A percentile compares a stretch with the other conserved stretches of the same genome.
These are phyloP conservation scores for Plantago coronopus DNA, from an alignment of 305 asterid species.

Conservation along the genomic window DNA sequence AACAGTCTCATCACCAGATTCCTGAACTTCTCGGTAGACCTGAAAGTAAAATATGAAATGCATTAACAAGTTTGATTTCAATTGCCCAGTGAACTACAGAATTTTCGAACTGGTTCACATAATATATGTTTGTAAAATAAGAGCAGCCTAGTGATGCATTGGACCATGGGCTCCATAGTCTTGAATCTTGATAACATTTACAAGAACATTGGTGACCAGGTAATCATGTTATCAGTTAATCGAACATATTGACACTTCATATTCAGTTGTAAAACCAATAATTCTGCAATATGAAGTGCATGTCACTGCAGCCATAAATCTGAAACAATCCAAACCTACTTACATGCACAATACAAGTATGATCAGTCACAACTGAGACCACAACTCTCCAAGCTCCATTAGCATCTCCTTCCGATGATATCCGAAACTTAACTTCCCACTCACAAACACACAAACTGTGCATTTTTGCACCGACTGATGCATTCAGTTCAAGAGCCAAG, in stretches of 20 bases:
- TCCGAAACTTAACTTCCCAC: constrained; percentile 94
- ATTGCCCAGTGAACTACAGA: constrained; percentile 3
- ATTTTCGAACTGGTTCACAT: too few relatives aligned
- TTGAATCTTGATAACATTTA: too few relatives aligned
- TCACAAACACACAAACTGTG: constrained; percentile 86
- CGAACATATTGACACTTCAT: not conserved
- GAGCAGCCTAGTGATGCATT: not conserved
- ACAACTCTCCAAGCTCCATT: constrained; percentile 97
- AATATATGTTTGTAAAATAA: too few relatives aligned
- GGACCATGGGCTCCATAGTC: not conserved
- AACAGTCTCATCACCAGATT: constrained; percentile 41
- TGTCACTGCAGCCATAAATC: not conserved
- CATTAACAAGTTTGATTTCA: constrained; percentile 16
- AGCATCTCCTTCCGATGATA: constrained; percentile 84
- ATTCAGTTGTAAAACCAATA: not conserved
- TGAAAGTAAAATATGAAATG: constrained; percentile 35
- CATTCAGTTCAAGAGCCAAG: constrained; percentile 63
- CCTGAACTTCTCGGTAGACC: constrained; percentile 88
- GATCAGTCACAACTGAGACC: constrained; percentile 82
- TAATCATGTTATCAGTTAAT: too few relatives aligned
- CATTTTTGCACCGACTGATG: constrained; percentile 84
- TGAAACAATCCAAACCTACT: constrained; percentile 27
- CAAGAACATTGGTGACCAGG: too few relatives aligned
- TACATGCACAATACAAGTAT: constrained; percentile 93
- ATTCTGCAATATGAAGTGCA: not conserved